Conservation (phyloP, 148 eudicot genomes). For the Limonium bicolor region DNA sequence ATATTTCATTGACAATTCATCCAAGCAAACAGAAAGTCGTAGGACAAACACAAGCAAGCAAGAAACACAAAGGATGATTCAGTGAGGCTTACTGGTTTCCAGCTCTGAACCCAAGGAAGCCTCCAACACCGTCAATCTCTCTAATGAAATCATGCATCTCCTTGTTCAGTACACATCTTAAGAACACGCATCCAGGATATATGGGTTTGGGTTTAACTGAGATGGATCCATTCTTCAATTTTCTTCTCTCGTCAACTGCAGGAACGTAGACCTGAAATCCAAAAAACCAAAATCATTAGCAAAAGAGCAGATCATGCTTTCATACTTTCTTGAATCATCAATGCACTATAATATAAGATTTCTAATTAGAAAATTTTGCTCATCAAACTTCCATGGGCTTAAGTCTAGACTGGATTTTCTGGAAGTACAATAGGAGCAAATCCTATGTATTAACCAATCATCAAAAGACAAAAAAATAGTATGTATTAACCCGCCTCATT, state of each 20-base stretch:
- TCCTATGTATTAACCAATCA: too few species aligned
- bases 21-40: neutral
- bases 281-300: too few species aligned
- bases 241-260: constrained; percentile 54
- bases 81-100: constrained; percentile 77
- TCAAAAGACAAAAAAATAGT: too few species aligned
- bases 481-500: too few species aligned
- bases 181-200: constrained; percentile 66
- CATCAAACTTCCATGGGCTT: too few species aligned
- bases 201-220: constrained; percentile 67
- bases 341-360: too few species aligned
- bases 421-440: too few species aligned
- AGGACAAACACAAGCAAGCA: too few species aligned
- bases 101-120: constrained; percentile 70
- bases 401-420: too few species aligned
- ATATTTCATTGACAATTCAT: neutral
- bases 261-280: constrained; percentile 67
- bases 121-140: constrained; percentile 64
- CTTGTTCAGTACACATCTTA: constrained; percentile 74
- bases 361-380: too few species aligned
- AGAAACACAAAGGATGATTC: constrained; percentile 4
- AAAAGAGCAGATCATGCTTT: neutral
- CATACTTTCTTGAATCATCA: too few species aligned
- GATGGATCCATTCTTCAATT: constrained; percentile 58
- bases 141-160: constrained; percentile 75